These are phyloP conservation scores for Saccharomycopsis sp. DNA, from an alignment of 805 yeast genomes.

Conservation along the genomic window DNA sequence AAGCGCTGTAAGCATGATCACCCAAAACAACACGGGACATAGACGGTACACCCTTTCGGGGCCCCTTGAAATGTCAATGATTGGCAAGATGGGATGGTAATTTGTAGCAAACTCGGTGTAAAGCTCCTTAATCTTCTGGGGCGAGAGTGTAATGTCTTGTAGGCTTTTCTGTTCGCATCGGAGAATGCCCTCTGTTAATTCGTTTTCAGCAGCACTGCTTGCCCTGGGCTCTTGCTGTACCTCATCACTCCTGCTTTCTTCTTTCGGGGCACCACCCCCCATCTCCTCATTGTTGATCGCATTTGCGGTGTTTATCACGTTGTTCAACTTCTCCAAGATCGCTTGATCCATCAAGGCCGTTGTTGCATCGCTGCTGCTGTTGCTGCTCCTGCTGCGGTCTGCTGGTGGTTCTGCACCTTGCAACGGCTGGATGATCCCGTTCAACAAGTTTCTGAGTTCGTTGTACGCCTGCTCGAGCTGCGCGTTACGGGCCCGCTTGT, in stretches of 20 bases:
- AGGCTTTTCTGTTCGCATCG: slow-evolving; percentile 59
- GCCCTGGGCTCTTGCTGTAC: no score
- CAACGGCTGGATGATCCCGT: slow-evolving; percentile 21
- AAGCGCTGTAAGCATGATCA: slow-evolving; percentile 74
- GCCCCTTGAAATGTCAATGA: slow-evolving; percentile 73
- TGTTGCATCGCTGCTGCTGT: neutral
- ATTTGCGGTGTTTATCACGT: slow-evolving; percentile 17
- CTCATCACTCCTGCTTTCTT: neutral
- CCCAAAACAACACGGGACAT: slow-evolving; percentile 92
- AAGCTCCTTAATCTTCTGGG: slow-evolving; percentile 52
- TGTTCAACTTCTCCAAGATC: slow-evolving; percentile 14
- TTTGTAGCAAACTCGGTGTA: slow-evolving; percentile 62
- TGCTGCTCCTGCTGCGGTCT: no score
- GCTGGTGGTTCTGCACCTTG: slow-evolving; percentile 1
- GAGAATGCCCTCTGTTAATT: slow-evolving; percentile 31
- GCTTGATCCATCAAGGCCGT: slow-evolving; percentile 13
- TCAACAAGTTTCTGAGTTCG: slow-evolving; percentile 51
- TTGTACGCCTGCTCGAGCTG: slow-evolving; percentile 72
- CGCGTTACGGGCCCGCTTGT: slow-evolving; percentile 77
- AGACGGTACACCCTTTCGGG: slow-evolving; percentile 71
- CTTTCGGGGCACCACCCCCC: neutral
- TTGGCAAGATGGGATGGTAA: slow-evolving; percentile 82
- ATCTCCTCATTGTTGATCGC: slow-evolving; percentile 10
- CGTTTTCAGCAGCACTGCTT: neutral
- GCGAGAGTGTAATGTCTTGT: slow-evolving; percentile 55